Conservation (phyloP, 176 grass and related monocot species). For the Aegilops umbellulata region DNA sequence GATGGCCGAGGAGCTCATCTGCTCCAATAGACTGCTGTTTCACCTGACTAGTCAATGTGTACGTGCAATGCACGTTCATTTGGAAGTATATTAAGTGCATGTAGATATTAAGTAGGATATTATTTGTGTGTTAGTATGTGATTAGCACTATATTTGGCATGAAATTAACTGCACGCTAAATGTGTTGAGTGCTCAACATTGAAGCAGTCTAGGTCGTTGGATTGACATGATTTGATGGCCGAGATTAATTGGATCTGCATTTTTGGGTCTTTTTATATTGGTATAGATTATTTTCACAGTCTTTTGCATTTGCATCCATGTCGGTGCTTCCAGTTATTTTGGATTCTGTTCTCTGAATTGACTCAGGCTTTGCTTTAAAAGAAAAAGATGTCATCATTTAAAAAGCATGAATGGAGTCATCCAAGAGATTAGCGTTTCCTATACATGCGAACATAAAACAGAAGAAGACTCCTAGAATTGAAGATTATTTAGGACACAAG, state of each 20-base stretch:
- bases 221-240: too few relatives aligned
- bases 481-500: neutral
- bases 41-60: neutral
- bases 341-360: neutral
- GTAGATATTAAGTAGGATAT: too few relatives aligned
- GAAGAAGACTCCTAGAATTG: neutral
- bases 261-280: too few relatives aligned
- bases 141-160: too few relatives aligned
- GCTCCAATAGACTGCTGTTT: neutral
- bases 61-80: too few relatives aligned
- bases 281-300: neutral
- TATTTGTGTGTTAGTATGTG: too few relatives aligned
- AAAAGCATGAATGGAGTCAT: neutral
- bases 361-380: neutral
- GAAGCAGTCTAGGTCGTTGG: too few relatives aligned
- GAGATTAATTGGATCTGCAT: too few relatives aligned
- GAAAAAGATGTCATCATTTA: neutral
- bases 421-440: neutral
- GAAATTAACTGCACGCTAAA: too few relatives aligned
- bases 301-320: slow-evolving; percentile 3
- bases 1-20: neutral
- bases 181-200: too few relatives aligned
- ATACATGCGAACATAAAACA: neutral
- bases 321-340: neutral
- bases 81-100: too few relatives aligned